phyloP scores from a whole-genome alignment of 139 green algal species.

The Gonium pectorale region DNA sequence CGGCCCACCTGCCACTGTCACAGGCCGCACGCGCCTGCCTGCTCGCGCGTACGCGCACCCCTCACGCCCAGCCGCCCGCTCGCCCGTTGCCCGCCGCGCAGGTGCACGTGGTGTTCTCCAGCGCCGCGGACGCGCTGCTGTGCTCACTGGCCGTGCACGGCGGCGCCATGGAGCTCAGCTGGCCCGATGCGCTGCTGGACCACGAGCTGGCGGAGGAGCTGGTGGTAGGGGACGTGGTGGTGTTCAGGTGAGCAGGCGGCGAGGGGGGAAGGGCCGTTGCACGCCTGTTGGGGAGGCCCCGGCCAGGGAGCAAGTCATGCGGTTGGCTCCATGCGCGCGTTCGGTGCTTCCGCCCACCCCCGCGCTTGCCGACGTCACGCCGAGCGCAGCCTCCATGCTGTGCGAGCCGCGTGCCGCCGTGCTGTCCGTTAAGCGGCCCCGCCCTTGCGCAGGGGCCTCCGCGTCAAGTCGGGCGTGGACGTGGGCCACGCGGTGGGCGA shows the following conservation, averaged over 20 bases:
- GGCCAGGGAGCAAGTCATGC: no score
- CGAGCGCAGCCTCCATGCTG: no score
- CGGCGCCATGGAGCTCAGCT: conserved; percentile 28
- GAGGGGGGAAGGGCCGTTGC: no score
- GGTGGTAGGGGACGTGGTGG: conserved; percentile 36
- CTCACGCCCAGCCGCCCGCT: neutral
- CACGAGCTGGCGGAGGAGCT: conserved; percentile 55
- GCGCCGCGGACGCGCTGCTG: conserved; percentile 38
- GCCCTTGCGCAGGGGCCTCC: conserved; percentile 53
- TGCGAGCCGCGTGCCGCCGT: no score
- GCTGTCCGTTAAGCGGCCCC: no score
- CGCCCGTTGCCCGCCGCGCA: neutral
- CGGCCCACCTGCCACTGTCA: no score
- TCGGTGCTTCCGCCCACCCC: no score
- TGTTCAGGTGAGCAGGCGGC: conserved; percentile 43
- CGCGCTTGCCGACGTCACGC: no score
- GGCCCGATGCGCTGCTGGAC: conserved; percentile 43
- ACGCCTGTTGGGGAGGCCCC: no score
- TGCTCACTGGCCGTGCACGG: conserved; percentile 46
- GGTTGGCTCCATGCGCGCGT: no score
- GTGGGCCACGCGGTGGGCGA: conserved; percentile 50
- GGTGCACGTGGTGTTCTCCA: conserved; percentile 41
- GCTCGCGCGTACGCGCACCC: no score
- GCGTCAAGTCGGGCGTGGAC: conserved; percentile 57
- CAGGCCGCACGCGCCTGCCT: no score